Percentiles rank a stretch among this genome's conserved stretches.
These are phyloP conservation scores for Blastomyces parvus DNA, from an alignment of 2,329 filamentous ascomycete species.

Conservation along the genomic window DNA sequence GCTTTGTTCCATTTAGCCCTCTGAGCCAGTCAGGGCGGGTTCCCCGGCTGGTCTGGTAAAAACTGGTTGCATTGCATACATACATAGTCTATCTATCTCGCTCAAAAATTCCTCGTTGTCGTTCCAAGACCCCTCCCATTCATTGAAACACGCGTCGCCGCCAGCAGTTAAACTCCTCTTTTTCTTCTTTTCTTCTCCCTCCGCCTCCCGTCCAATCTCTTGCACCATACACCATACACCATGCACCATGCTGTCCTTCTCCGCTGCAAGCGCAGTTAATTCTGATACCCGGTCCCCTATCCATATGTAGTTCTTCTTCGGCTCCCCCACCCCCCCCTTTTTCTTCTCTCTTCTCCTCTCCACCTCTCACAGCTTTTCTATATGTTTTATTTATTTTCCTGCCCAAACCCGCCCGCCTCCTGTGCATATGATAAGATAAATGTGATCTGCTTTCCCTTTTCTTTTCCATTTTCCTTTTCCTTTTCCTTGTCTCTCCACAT, in stretches of 20 bases:
- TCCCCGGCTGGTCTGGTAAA: not conserved
- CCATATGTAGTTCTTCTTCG: not conserved
- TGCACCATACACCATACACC: too few species aligned
- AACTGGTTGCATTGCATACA: not conserved
- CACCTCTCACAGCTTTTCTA: not conserved
- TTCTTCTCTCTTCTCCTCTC: not conserved
- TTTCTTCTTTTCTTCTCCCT: too few species aligned
- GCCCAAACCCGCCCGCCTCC: not conserved
- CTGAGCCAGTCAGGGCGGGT: not conserved
- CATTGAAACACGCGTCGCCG: too few species aligned
- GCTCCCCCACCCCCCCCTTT: too few species aligned
- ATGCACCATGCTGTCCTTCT: too few species aligned
- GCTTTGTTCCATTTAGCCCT: not conserved
- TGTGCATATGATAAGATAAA: not conserved
- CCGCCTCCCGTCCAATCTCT: too few species aligned
- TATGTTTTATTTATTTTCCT: not conserved
- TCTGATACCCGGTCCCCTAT: not conserved
- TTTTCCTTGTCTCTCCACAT: too few species aligned
- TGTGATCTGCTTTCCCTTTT: not conserved
- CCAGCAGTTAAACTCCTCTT: too few species aligned
- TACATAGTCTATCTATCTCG: not conserved
- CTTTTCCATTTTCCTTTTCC: too few species aligned
- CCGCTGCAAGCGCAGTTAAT: not conserved
- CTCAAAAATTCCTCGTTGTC: too few species aligned
- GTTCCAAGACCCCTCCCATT: too few species aligned